Base-by-base conservation (phyloP, 495 filamentous ascomycete species). In the Penicillium mononematosum region DNA sequence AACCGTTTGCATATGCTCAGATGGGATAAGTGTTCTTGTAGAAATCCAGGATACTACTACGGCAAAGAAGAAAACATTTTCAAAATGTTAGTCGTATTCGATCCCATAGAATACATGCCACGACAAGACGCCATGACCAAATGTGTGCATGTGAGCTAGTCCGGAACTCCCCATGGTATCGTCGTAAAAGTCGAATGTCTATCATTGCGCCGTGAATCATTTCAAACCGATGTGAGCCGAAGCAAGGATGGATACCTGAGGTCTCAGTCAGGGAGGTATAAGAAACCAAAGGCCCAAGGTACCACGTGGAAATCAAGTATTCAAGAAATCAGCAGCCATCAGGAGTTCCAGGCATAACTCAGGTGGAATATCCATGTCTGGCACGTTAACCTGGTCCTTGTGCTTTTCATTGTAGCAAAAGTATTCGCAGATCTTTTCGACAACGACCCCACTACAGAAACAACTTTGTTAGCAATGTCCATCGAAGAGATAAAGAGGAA, bases 381-480 rank as follows among this genome's bases (percentile, higher is more conserved):
- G 84, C 20, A 96, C 90, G 58, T 95, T 86, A 48, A 82, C 81
- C 56, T 75, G 75, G 56, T 93, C 83, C 53, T 82, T 85, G 70
- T 94, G 81, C 71, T 90, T 91, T 70, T 96, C 82, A 70, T 88
- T 88, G 76, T 93, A 96, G 60, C 89, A 88, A 58, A 95, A 88
- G 73, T 96, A 96, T 75, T 96, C 89, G 70, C 85, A 90, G 38
- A 96, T 88, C 72, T 92, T 93, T 68, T 96, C 92, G 3, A 98
- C 83, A 25, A 97, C 83, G 16, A 88, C 64, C 45, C 86, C 91
- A 67, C 91, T 96, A 61, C 27, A 43, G 1, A 19, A 11, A 47
- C 29, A 54, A 45, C n/a, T 31, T 19, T 19, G 48, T 55, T 49
- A 58, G 50, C n/a, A 24, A 31, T 5, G 29, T 31, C 5, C 16